phyloP scores from a whole-genome alignment of 345 rosid species.

The Pistacia integerrima region DNA sequence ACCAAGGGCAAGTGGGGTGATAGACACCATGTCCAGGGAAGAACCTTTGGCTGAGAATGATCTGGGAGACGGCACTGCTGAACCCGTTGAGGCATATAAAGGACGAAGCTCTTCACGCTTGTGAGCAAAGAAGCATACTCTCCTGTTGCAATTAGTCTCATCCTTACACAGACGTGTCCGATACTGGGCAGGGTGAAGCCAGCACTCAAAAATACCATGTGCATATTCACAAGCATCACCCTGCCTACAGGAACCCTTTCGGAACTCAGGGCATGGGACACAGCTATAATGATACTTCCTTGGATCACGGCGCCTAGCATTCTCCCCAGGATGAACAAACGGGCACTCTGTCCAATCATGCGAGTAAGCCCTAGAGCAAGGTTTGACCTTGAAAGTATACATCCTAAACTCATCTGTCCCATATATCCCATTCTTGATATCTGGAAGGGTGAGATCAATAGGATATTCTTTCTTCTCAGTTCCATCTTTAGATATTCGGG shows the following conservation, averaged over 20 bases:
- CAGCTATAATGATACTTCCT: conserved; percentile 87
- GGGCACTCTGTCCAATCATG: conserved; percentile 99
- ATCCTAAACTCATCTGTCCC: conserved; percentile 93
- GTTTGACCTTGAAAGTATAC: conserved; percentile 88
- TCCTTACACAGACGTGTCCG: conserved; percentile 88
- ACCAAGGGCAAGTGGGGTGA: conserved; percentile 63
- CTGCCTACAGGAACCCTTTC: conserved; percentile 83
- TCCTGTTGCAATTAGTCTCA: conserved; percentile 66
- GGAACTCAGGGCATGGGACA: conserved; percentile 94
- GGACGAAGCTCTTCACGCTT: conserved; percentile 85
- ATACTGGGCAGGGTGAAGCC: conserved; percentile 99
- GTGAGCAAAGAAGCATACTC: conserved; percentile 98
- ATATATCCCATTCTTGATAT: conserved; percentile 79
- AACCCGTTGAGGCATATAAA: conserved; percentile 80
- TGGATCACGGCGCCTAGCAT: conserved; percentile 93
- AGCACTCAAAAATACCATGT: conserved; percentile 90
- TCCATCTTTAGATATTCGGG: conserved; percentile 40
- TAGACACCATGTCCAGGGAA: conserved; percentile 63
- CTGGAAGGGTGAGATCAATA: conserved; percentile 77
- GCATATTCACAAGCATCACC: conserved; percentile 91
- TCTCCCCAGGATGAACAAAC: conserved; percentile 96
- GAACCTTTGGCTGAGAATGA: conserved; percentile 53
- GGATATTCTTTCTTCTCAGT: conserved; percentile 87
- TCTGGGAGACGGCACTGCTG: conserved; percentile 80
- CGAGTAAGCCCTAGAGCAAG: conserved; percentile 94